These are phyloP conservation scores for Ceraceosorus bombacis DNA, from an alignment of 1,284 basidiomycete species.

Conservation along the genomic window DNA sequence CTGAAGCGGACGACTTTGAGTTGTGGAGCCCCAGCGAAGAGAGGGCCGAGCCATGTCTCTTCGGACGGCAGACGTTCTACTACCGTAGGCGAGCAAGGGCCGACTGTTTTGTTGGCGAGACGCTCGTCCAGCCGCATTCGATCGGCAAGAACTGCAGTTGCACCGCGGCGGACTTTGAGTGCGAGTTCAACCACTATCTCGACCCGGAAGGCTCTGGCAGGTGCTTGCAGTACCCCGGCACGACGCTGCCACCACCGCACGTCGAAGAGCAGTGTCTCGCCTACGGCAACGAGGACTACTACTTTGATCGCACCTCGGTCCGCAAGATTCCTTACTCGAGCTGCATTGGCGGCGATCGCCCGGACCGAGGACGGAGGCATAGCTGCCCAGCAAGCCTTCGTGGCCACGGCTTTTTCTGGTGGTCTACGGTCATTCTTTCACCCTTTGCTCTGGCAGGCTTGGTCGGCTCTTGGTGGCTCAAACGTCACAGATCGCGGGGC, in stretches of 20 bases:
- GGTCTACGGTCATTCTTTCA: conserved; percentile 33
- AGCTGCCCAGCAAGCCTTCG: conserved; percentile 25
- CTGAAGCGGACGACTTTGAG: conserved; percentile 43
- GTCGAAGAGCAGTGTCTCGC: conserved; percentile 29
- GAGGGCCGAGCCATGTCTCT: conserved; percentile 41
- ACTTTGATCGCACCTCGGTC: conserved; percentile 43
- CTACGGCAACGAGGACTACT: conserved; percentile 30
- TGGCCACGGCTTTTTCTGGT: conserved; percentile 40
- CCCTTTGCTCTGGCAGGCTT: conserved; percentile 27
- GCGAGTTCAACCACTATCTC: conserved; percentile 46
- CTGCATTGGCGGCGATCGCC: conserved; percentile 37
- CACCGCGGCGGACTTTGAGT: conserved; percentile 44
- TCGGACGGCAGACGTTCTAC: conserved; percentile 44
- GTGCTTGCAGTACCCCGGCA: conserved; percentile 39
- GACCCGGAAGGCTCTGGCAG: conserved; percentile 21
- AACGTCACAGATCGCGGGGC: neutral
- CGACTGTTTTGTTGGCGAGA: conserved; percentile 41
- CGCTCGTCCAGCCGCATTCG: conserved; percentile 31
- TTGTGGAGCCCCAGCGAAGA: conserved; percentile 45
- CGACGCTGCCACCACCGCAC: conserved; percentile 17
- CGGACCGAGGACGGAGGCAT: conserved; percentile 37
- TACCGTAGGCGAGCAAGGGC: conserved; percentile 41
- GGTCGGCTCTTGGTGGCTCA: conserved; percentile 34
- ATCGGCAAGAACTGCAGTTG: conserved; percentile 35
- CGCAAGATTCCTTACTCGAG: conserved; percentile 41